Base-by-base conservation (phyloP, 1,284 basidiomycete species). In the Microbotryum saponariae region DNA sequence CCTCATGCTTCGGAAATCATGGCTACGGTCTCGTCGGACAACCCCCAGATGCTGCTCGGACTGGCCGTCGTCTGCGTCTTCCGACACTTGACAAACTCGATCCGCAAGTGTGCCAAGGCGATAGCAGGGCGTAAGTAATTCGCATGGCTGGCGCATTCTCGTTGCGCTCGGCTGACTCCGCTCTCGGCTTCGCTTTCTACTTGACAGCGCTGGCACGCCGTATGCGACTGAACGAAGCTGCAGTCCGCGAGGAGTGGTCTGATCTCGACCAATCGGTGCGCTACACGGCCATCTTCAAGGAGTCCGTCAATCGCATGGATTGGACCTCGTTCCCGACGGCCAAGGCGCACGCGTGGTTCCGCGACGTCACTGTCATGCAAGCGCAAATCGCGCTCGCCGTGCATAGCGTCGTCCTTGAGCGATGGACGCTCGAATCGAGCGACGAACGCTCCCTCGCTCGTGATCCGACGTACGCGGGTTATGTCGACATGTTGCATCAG, bases 1-100 rank as follows among this genome's bases (percentile, higher is more conserved):
- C 58, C 62, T 1, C 42, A 60, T 44, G 53, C 59, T 3, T 49
- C 54, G 25, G 63, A 68, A 45, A 45, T 58, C 4, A 44, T 57
- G 20, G 5, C 62, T 3, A 64, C 54, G 48, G 45, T 68, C 54
- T 54, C 64, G 0, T 66, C 67, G 9, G 45, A 12, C 45, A 61
- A 64, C 18, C 33, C 62, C 31, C 37, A 23, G 20, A 56, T 58
- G 33, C 65, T 68, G 16, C 52, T 61, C 14, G 67, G 67, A 6
- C 52, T 68, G 25, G 65, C 62, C 16, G 63, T 65, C 27, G 65
- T 65, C 21, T 23, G 54, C 20, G 59, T 66, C 29, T 68, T 68
- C 55, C 62, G 65, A 5, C 63, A 61, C 47, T 46, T 62, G 33
- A 57, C 58, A n/a, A 49, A 37, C 3, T 42, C 31, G 51, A 51